Evolutionary conservation across 345 rosid genomes (phyloP), one percentile per base, ranked within the genome.

Genomic region (Eucalyptus tenuipes): DNA sequence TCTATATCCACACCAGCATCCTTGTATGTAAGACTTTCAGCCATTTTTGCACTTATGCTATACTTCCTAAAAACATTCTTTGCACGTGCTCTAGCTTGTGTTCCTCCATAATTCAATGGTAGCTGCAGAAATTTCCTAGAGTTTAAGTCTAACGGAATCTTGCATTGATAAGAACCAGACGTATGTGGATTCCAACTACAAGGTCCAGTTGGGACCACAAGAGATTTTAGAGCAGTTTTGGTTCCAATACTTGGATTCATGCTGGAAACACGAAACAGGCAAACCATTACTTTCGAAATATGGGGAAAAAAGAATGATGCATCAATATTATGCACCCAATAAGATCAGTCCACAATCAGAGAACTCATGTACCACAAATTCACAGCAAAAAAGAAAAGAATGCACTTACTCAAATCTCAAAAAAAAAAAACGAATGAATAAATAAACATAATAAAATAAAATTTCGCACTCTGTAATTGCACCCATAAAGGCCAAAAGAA

Each of bases 1-100:
- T 98, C 98, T 49, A 96, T 97, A 90, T 97, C 98, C n/a, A 97
- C 98, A 85, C 99, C 98, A 20, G 99, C 96, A 13, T 93, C 98
- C 92, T 95, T 95, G 90, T 97, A 95, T 3, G 94, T 98, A 31
- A 98, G 96, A 47, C 95, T 90, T 79, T 52, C 91, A 6, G 86
- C 81, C 50, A 57, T 33, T 48, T 20, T 89, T 37, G 71, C 90
- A 12, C 87, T 87, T 88, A 68, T 25, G 87, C 49, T 45, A 31
- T n/a, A 87, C 49, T 44, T 44, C 53, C 55, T 88, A 55, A 52
- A 13, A 31, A 47, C 17, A 45, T 49, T 68, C 55, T 47, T 68
- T 52, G 40, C 8, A 37, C 66, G 20, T n/a, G 27, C 37, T 53
- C 49, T 80, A 80, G 66, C 37, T 48, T 17, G 57, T 44, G 13